phyloP scores from a whole-genome alignment of 352 stramenopile genomes.

The Phytopythium vexans region DNA sequence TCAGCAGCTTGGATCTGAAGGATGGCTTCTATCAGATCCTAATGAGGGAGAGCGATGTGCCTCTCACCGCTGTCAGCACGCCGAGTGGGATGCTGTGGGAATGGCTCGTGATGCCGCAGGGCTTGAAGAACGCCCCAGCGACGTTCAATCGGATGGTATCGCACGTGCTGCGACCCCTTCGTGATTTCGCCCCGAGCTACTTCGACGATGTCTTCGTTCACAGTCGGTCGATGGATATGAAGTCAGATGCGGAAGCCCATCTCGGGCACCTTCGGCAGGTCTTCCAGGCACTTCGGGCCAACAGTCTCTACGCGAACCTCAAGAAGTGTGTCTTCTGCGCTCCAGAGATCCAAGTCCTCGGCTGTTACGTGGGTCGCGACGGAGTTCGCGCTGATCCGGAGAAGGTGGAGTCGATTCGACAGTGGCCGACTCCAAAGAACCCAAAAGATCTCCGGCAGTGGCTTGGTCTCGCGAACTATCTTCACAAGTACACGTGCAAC shows the following conservation, averaged over 20 bases:
- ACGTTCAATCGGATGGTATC: slow-evolving; percentile 21
- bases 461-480: slow-evolving; percentile 14
- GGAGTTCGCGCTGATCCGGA: slow-evolving; percentile 8
- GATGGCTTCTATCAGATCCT: too few species aligned
- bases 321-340: slow-evolving; percentile 15
- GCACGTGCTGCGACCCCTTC: slow-evolving; percentile 2
- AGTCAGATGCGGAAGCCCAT: neutral
- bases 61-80: too few species aligned
- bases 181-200: slow-evolving; percentile 15
- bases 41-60: too few species aligned
- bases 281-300: slow-evolving; percentile 6
- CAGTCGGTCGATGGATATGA: neutral
- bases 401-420: slow-evolving; percentile 7
- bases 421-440: neutral
- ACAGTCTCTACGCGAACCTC: slow-evolving; percentile 11
- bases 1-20: too few species aligned
- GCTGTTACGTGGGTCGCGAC: slow-evolving; percentile 9
- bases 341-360: slow-evolving; percentile 15
- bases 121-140: slow-evolving; percentile 7
- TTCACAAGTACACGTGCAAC: slow-evolving; percentile 9
- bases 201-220: slow-evolving; percentile 32
- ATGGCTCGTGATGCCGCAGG: slow-evolving; percentile 15
- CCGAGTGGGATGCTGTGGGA: too few species aligned
- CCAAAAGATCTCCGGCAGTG: slow-evolving; percentile 9
- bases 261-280: slow-evolving; percentile 3